Percentiles rank a stretch among this genome's conserved stretches.
phyloP scores from a whole-genome alignment of 345 rosid species.

The Euphorbia pulcherrima region DNA sequence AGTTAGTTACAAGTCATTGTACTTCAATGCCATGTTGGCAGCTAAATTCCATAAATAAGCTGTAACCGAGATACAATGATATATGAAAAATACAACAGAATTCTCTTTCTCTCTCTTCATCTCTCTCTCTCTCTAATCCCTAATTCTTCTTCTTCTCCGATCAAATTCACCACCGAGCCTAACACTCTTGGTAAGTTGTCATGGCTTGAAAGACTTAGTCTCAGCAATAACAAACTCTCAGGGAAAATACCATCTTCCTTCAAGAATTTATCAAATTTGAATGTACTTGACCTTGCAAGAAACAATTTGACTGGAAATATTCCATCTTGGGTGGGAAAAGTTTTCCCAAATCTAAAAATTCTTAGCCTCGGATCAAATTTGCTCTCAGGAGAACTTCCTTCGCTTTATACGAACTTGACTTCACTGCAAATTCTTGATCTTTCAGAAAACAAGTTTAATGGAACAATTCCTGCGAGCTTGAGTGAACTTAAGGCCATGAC shows the following conservation, averaged over 20 bases:
- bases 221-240: constrained; percentile 7
- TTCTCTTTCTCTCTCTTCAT: too few relatives aligned
- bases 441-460: constrained; percentile 37
- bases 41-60: too few relatives aligned
- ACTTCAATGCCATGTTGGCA: too few relatives aligned
- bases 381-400: constrained; percentile 15
- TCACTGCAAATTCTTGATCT: constrained; percentile 43
- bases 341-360: neutral
- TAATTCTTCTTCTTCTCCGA: too few relatives aligned
- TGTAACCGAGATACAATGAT: too few relatives aligned
- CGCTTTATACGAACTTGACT: constrained; percentile 8
- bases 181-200: constrained; percentile 6
- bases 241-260: constrained; percentile 21
- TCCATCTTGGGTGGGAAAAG: constrained; percentile 29
- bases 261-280: constrained; percentile 26
- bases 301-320: constrained; percentile 33
- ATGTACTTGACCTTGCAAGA: constrained; percentile 36
- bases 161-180: too few relatives aligned
- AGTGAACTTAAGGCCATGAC: constrained; percentile 40
- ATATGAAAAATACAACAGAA: too few relatives aligned
- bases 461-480: constrained; percentile 32
- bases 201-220: constrained; percentile 9
- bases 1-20: too few relatives aligned
- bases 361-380: constrained; percentile 14
- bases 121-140: too few relatives aligned